phyloP scores from a whole-genome alignment of 1,284 basidiomycete genomes.

The Austropuccinia psidii region DNA sequence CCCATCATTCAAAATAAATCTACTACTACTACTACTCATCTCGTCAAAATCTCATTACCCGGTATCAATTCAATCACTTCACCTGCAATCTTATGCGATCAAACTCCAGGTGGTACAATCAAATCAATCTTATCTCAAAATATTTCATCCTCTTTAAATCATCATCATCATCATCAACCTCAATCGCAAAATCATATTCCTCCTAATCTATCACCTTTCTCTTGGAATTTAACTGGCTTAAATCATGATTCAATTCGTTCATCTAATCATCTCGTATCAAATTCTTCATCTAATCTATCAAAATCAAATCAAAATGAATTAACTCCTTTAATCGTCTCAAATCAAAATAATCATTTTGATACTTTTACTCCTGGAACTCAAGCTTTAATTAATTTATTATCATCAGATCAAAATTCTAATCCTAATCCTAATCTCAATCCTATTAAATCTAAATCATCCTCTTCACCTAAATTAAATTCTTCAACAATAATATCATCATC shows the following conservation, averaged over 20 bases:
- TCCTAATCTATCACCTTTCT: too few relatives aligned
- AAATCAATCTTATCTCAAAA: slow-evolving; percentile 18
- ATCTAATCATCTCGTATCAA: slow-evolving; percentile 58
- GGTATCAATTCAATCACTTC: slow-evolving; percentile 28
- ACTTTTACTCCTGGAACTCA: slow-evolving; percentile 45
- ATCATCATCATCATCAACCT: slow-evolving; percentile 3
- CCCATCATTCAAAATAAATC: slow-evolving; percentile 23
- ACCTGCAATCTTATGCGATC: slow-evolving; percentile 14
- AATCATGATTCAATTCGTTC: slow-evolving; percentile 87
- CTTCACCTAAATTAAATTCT: neutral
- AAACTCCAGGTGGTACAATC: neutral
- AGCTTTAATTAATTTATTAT: slow-evolving; percentile 19
- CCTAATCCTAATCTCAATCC: neutral
- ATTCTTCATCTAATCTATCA: slow-evolving; percentile 42
- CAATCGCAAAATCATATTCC: too few relatives aligned
- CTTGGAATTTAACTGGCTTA: slow-evolving; percentile 4
- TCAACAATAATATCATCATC: neutral
- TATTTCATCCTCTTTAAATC: neutral
- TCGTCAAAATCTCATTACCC: slow-evolving; percentile 28
- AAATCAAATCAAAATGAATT: slow-evolving; percentile 17
- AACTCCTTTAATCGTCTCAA: slow-evolving; percentile 1
- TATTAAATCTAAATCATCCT: neutral
- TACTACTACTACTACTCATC: slow-evolving; percentile 16
- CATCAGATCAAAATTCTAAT: neutral
- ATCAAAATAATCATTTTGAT: slow-evolving; percentile 60